phyloP scores from a whole-genome alignment of 306 rosid species.

The Cicer arietinum region DNA sequence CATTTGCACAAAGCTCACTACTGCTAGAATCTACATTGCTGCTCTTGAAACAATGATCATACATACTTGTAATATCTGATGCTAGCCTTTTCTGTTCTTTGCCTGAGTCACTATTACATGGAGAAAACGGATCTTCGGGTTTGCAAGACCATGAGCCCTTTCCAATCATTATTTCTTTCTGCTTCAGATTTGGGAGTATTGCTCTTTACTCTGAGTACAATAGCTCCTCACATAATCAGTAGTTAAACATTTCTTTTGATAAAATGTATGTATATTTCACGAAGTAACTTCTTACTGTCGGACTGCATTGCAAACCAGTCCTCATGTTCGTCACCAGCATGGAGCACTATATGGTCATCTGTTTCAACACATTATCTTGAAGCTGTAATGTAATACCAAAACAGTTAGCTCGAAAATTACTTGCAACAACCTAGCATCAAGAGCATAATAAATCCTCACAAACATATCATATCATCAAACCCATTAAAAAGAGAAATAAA shows the following conservation, averaged over 20 bases:
- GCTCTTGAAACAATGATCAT: constrained; percentile 54
- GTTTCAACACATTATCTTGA: constrained; percentile 54
- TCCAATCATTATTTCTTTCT: constrained; percentile 54
- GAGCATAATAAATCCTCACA: constrained; percentile 1
- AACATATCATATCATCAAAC: constrained; percentile 11
- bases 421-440: constrained; percentile 24
- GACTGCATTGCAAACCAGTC: constrained; percentile 45
- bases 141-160: constrained; percentile 66
- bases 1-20: constrained; percentile 57
- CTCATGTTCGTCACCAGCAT: constrained; percentile 48
- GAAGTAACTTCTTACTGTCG: constrained; percentile 47
- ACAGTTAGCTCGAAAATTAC: constrained; percentile 37
- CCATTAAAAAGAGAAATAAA: constrained; percentile 10
- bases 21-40: constrained; percentile 55
- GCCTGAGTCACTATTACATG: constrained; percentile 52
- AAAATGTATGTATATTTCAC: constrained; percentile 38
- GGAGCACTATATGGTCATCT: constrained; percentile 68
- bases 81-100: constrained; percentile 55
- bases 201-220: constrained; percentile 46
- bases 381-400: constrained; percentile 61
- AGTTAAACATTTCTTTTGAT: constrained; percentile 42
- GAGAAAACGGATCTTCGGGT: constrained; percentile 57
- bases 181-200: constrained; percentile 41
- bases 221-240: constrained; percentile 44
- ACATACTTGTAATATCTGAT: constrained; percentile 51